phyloP scores from a whole-genome alignment of 441 rosid genomes.

The Arabidopsis hybrid region DNA sequence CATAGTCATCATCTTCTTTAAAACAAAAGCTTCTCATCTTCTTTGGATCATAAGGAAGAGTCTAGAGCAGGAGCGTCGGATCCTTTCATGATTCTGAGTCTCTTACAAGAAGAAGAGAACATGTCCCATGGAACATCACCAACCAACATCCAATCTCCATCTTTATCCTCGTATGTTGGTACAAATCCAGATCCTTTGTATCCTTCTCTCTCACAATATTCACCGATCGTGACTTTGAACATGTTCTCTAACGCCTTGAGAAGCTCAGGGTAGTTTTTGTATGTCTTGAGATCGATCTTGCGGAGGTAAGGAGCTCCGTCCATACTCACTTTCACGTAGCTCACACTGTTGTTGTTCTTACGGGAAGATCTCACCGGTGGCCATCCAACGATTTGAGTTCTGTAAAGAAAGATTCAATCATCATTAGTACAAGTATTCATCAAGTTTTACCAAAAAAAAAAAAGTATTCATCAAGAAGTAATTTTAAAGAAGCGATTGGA shows the following conservation, averaged over 20 bases:
- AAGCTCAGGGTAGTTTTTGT: constrained; percentile 59
- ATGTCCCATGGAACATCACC: constrained; percentile 66
- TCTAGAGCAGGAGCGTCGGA: constrained; percentile 46
- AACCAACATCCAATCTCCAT: constrained; percentile 65
- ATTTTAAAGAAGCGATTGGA: not conserved
- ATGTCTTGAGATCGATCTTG: constrained; percentile 64
- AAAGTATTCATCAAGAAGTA: too few species aligned
- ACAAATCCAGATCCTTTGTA: constrained; percentile 54
- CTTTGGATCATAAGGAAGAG: constrained; percentile 34
- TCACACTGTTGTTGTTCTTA: constrained; percentile 49
- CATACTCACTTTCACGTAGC: constrained; percentile 65
- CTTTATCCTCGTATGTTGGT: constrained; percentile 62
- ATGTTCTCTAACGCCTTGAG: constrained; percentile 60
- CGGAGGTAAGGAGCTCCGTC: constrained; percentile 82
- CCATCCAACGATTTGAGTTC: constrained; percentile 73
- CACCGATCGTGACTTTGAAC: constrained; percentile 65
- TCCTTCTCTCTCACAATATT: constrained; percentile 49
- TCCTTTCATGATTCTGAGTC: constrained; percentile 61
- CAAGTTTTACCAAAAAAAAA: too few species aligned
- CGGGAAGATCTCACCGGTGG: constrained; percentile 70
- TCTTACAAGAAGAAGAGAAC: constrained; percentile 57
- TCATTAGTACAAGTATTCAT: constrained; percentile 28
- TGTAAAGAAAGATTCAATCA: constrained; percentile 40
- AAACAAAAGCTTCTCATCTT: constrained; percentile 8
- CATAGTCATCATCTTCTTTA: constrained; percentile 17